Conservation (phyloP, 768 basidiomycete genomes). For the Russula virescens region DNA sequence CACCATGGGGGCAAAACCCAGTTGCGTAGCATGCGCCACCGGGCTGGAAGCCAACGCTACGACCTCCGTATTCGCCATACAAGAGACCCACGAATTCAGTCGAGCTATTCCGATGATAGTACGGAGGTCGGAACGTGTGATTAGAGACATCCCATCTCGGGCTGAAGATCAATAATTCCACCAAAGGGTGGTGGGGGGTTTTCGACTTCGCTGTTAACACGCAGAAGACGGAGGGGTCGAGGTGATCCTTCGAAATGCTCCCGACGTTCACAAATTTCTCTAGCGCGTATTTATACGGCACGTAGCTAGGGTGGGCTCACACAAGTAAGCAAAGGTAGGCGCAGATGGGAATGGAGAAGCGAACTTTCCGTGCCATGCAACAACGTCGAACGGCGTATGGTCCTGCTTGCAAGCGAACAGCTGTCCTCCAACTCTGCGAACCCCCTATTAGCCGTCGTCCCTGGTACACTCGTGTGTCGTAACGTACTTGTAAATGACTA, state of each 20-base stretch:
- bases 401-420: conserved; percentile 50
- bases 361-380: conserved; percentile 66
- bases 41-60: conserved; percentile 56
- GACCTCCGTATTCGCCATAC: conserved; percentile 57
- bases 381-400: conserved; percentile 68
- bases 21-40: conserved; percentile 59
- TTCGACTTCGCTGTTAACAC: conserved; percentile 63
- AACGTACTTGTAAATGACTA: conserved; percentile 24
- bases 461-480: background rate
- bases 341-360: conserved; percentile 22
- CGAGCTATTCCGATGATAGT: conserved; percentile 58
- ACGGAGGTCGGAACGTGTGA: conserved; percentile 60
- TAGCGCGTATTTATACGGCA: conserved; percentile 61
- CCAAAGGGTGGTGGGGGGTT: conserved; percentile 49
- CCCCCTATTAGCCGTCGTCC: background rate
- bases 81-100: conserved; percentile 63
- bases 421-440: conserved; percentile 46
- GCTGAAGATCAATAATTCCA: conserved; percentile 61
- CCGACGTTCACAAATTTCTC: conserved; percentile 61
- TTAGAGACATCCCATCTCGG: conserved; percentile 59
- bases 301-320: conserved; percentile 38
- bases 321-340: background rate
- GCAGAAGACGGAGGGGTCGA: conserved; percentile 65
- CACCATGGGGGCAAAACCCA: conserved; percentile 61
- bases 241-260: conserved; percentile 61